Evolutionary conservation across 768 basidiomycete genomes (phyloP).

Genomic region (Boletus coccyginus): DNA sequence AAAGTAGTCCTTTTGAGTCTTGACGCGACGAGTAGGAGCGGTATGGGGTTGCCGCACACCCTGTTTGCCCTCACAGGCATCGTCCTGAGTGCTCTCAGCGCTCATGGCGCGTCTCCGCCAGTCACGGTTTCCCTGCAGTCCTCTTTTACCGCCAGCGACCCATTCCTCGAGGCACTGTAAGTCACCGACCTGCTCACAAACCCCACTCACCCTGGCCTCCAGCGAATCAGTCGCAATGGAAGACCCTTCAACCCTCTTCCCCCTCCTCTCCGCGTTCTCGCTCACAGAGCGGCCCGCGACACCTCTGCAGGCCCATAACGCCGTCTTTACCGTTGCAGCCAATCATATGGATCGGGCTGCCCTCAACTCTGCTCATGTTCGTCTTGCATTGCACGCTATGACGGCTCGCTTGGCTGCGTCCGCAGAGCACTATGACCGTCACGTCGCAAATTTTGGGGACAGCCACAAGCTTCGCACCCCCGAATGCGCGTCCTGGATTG

Average conservation of each 20-base stretch:
- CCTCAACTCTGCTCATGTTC: conserved; percentile 60
- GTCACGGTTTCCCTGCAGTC: conserved; percentile 30
- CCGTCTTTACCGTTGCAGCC: conserved; percentile 38
- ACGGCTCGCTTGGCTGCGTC: conserved; percentile 83
- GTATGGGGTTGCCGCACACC: conserved; percentile 12
- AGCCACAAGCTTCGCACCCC: conserved; percentile 24
- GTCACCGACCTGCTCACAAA: conserved; percentile 2
- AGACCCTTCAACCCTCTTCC: conserved; percentile 71
- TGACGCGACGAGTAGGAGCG: conserved; percentile 3
- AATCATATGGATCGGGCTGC: conserved; percentile 46
- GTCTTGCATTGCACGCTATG: conserved; percentile 73
- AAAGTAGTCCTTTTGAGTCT: background rate
- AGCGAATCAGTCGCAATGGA: conserved; percentile 85
- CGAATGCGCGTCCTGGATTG: conserved; percentile 72
- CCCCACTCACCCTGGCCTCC: conserved; percentile 1
- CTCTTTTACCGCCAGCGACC: conserved; percentile 26
- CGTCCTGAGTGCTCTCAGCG: conserved; percentile 12
- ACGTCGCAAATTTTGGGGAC: conserved; percentile 25
- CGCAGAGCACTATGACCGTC: conserved; percentile 64
- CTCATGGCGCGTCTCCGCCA: conserved; percentile 27
- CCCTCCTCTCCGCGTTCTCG: conserved; percentile 60
- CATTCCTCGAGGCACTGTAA: conserved; percentile 31
- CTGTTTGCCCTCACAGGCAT: conserved; percentile 18
- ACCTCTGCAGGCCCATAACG: conserved; percentile 48
- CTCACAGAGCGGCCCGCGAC: conserved; percentile 41